phyloP scores from a whole-genome alignment of 805 yeast genomes.

The Ogataea nakhonphanomensis region DNA sequence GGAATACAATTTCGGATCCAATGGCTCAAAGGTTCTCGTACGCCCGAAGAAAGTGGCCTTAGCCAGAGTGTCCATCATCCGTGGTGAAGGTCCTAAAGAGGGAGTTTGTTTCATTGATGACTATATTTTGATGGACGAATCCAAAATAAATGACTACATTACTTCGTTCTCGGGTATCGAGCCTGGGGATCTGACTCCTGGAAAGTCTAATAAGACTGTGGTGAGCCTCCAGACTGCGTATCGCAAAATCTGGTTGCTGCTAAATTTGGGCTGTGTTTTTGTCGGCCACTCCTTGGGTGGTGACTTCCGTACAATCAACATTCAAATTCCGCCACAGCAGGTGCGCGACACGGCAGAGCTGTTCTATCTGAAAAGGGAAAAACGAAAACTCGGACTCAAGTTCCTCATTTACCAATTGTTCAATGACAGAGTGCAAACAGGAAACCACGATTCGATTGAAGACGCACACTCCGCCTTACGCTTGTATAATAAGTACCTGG shows the following conservation, averaged over 20 bases:
- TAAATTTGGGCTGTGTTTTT: conserved; percentile 86
- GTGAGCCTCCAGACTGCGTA: conserved; percentile 83
- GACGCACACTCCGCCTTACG: conserved; percentile 87
- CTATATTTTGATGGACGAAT: conserved; percentile 68
- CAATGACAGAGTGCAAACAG: conserved; percentile 75
- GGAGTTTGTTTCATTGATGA: conserved; percentile 91
- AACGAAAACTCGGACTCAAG: conserved; percentile 77
- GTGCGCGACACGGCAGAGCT: conserved; percentile 86
- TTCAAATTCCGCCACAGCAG: conserved; percentile 80
- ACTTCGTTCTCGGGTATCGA: conserved; percentile 94
- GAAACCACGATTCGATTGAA: conserved; percentile 95
- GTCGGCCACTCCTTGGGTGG: conserved; percentile 92
- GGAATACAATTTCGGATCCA: conserved; percentile 68
- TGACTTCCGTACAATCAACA: conserved; percentile 90
- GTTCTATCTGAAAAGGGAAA: conserved; percentile 69
- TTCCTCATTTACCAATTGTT: conserved; percentile 81
- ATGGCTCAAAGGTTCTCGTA: conserved; percentile 65
- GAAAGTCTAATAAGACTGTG: conserved; percentile 57
- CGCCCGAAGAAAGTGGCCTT: conserved; percentile 73
- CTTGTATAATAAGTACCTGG: conserved; percentile 68
- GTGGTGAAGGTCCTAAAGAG: conserved; percentile 64
- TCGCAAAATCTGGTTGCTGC: conserved; percentile 81
- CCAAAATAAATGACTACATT: conserved; percentile 72
- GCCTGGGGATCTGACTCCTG: conserved; percentile 82
- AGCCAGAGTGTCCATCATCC: conserved; percentile 84